phyloP scores from a whole-genome alignment of 2,329 filamentous ascomycete species.

The Penicillium sp. region DNA sequence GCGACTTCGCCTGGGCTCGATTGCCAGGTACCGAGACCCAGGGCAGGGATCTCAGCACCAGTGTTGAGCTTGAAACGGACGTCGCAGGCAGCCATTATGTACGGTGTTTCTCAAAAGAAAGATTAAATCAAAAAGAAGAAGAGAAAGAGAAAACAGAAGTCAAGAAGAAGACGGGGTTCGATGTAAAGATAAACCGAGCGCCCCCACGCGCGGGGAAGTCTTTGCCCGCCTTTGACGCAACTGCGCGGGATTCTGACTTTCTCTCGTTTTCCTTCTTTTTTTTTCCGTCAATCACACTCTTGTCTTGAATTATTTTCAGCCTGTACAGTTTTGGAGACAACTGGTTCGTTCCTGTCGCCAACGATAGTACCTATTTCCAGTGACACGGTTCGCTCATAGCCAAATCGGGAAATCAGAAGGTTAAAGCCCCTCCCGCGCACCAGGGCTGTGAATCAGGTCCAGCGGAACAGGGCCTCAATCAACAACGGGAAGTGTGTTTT shows the following conservation, averaged over 20 bases:
- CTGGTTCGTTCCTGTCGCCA: too few relatives aligned
- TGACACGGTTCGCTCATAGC: too few relatives aligned
- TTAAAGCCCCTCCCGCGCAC: too few relatives aligned
- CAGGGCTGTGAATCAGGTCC: too few relatives aligned
- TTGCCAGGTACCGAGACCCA: constrained; percentile 68
- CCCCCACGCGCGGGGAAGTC: constrained; percentile 11
- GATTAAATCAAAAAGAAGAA: neutral
- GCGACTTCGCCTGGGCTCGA: constrained; percentile 58
- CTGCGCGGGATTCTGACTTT: neutral
- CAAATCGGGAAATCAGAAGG: too few relatives aligned
- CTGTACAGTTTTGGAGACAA: too few relatives aligned
- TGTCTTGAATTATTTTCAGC: too few relatives aligned
- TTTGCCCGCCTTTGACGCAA: constrained; percentile 3
- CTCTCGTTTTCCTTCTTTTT: neutral
- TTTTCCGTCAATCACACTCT: constrained; percentile 23
- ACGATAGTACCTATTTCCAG: too few relatives aligned
- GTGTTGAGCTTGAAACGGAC: constrained; percentile 63
- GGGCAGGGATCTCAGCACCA: constrained; percentile 60
- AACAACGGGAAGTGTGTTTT: too few relatives aligned
- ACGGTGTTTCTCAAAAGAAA: neutral
- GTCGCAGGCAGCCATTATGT: constrained; percentile 52
- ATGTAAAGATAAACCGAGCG: constrained; percentile 1
- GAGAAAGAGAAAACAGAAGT: neutral
- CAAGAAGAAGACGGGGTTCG: constrained; percentile 1
- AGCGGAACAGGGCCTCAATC: too few relatives aligned